Evolutionary conservation across 2,329 filamentous ascomycete genomes (phyloP).

Genomic region (Leptosphaerulina australis): DNA sequence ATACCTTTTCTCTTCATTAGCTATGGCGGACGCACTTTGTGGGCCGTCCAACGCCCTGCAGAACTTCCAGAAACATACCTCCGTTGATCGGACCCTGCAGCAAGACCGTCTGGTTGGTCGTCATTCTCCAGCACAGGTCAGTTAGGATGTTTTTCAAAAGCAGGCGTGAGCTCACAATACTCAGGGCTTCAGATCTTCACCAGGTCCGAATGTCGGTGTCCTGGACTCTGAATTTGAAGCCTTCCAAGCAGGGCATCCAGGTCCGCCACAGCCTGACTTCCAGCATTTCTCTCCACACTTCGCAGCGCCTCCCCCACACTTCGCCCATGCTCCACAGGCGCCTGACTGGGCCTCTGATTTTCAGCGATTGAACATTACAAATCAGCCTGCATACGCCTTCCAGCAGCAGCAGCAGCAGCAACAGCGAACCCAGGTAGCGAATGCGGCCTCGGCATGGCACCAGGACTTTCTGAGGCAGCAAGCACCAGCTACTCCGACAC

Average conservation of each 20-base stretch:
- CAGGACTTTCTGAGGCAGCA: slow-evolving; percentile 62
- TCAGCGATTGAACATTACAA: slow-evolving; percentile 54
- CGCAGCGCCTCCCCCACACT: slow-evolving; percentile 48
- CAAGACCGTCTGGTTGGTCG: slow-evolving; percentile 70
- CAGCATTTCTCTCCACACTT: slow-evolving; percentile 45
- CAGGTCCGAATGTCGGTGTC: slow-evolving; percentile 58
- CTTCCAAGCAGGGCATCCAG: slow-evolving; percentile 63
- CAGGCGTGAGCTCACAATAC: slow-evolving; percentile 21
- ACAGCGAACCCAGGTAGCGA: slow-evolving; percentile 47
- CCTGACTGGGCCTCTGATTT: slow-evolving; percentile 59
- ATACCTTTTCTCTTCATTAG: slow-evolving; percentile 30
- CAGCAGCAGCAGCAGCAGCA: slow-evolving; percentile 58
- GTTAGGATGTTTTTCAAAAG: slow-evolving; percentile 18
- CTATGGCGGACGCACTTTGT: slow-evolving; percentile 72
- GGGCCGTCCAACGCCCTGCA: slow-evolving; percentile 78
- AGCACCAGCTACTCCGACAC: slow-evolving; percentile 39
- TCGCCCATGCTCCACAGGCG: slow-evolving; percentile 40
- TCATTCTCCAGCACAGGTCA: slow-evolving; percentile 62
- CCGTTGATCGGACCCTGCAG: slow-evolving; percentile 72
- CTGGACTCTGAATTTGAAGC: slow-evolving; percentile 72
- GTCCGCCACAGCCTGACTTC: slow-evolving; percentile 48
- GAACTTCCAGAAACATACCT: slow-evolving; percentile 72
- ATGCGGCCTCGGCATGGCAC: slow-evolving; percentile 59
- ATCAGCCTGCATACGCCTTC: slow-evolving; percentile 53
- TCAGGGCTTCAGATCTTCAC: slow-evolving; percentile 67